These are phyloP conservation scores for Balamuthia mandrillaris DNA, from an alignment of 208 protist genomes.

Conservation along the genomic window DNA sequence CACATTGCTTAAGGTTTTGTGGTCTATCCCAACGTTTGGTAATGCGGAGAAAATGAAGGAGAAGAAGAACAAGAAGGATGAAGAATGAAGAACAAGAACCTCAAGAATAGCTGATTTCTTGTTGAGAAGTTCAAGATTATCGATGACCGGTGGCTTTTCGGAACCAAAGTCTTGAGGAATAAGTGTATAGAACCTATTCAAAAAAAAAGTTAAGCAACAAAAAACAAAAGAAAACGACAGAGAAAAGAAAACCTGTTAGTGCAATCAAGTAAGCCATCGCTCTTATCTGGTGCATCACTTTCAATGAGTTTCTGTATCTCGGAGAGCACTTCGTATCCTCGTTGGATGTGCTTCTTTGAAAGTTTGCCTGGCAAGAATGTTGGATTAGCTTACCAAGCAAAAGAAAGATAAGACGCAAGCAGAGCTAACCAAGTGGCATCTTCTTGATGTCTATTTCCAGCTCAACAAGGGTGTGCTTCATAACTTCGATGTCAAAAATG, in stretches of 20 bases:
- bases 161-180: not conserved
- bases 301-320: not conserved
- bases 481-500: not conserved
- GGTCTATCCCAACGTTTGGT: too few relatives aligned
- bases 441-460: slow-evolving; percentile 8
- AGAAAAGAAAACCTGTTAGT: too few relatives aligned
- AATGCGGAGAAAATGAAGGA: not conserved
- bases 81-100: too few relatives aligned
- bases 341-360: not conserved
- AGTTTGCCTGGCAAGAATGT: not conserved
- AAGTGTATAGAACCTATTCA: not conserved
- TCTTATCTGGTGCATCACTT: not conserved
- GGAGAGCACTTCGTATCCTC: not conserved
- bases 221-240: too few relatives aligned
- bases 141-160: not conserved
- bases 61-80: not conserved
- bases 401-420: too few relatives aligned
- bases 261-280: not conserved
- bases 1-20: too few relatives aligned
- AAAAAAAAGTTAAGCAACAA: too few relatives aligned
- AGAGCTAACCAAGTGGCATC: not conserved
- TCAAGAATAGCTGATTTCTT: too few relatives aligned
- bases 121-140: too few relatives aligned
- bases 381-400: too few relatives aligned
- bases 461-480: not conserved